A percentile compares a stretch with the other conserved stretches of the same genome.
Evolutionary conservation across 1,284 basidiomycete species (phyloP).

Genomic region (Sphagnurus paluster): DNA sequence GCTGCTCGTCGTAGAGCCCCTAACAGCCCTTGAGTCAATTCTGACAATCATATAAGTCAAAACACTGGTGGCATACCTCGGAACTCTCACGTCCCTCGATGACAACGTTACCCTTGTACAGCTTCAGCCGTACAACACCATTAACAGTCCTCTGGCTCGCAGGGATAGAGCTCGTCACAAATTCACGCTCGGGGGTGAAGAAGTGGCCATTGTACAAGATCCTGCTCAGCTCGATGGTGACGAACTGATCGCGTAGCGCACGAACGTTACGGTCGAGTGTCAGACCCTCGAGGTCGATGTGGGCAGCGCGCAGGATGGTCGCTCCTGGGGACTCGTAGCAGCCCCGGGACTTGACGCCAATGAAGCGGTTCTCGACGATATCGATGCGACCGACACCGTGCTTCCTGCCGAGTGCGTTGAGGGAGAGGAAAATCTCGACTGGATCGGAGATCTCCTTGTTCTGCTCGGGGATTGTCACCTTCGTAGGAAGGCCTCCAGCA

Average conservation of each 20-base stretch:
- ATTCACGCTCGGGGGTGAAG: constrained; percentile 98
- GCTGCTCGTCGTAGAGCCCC: constrained; percentile 93
- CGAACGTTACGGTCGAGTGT: constrained; percentile 98
- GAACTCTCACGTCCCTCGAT: constrained; percentile 91
- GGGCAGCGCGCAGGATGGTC: constrained; percentile 93
- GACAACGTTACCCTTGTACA: constrained; percentile 97
- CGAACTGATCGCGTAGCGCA: constrained; percentile 91
- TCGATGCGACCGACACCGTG: constrained; percentile 97
- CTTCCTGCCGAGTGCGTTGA: constrained; percentile 92
- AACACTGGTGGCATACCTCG: constrained; percentile 51
- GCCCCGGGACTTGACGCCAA: constrained; percentile 97
- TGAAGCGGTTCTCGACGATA: constrained; percentile 99
- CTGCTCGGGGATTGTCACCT: constrained; percentile 60
- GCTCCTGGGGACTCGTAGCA: constrained; percentile 98
- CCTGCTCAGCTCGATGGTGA: constrained; percentile 86
- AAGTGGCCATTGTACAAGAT: constrained; percentile 98
- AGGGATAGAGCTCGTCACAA: constrained; percentile 86
- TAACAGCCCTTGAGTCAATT: constrained; percentile 28
- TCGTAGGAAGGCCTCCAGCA: constrained; percentile 81
- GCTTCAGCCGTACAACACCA: constrained; percentile 85
- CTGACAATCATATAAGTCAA: not conserved
- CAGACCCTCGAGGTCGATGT: constrained; percentile 96
- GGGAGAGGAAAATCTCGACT: constrained; percentile 93
- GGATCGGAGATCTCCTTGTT: constrained; percentile 77
- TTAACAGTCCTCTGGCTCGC: constrained; percentile 97